phyloP scores from a whole-genome alignment of 2,329 filamentous ascomycete genomes.

The Metarhizium sp. region DNA sequence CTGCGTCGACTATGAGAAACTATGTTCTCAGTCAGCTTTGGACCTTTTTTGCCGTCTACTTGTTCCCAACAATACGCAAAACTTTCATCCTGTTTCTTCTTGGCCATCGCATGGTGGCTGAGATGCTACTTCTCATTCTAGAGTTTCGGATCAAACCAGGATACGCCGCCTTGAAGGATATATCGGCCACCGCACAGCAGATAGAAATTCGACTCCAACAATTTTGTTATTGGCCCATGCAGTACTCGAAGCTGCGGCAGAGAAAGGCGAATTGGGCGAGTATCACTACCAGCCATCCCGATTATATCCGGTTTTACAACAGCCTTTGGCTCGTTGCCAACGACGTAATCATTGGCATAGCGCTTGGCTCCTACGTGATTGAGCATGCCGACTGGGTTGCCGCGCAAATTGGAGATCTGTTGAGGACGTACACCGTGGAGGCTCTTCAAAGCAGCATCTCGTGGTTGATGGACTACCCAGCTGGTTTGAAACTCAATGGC shows the following conservation, averaged over 20 bases:
- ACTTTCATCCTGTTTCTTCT: conserved; percentile 72
- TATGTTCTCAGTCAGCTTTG: conserved; percentile 60
- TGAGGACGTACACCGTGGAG: conserved; percentile 77
- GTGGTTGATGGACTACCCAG: conserved; percentile 95
- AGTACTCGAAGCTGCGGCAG: conserved; percentile 85
- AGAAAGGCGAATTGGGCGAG: conserved; percentile 91
- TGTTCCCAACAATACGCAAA: conserved; percentile 66
- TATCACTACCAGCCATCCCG: conserved; percentile 87
- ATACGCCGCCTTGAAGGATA: conserved; percentile 81
- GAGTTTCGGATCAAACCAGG: conserved; percentile 77
- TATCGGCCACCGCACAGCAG: conserved; percentile 94
- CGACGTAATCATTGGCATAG: conserved; percentile 97
- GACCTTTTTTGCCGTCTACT: conserved; percentile 61
- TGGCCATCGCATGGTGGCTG: conserved; percentile 69
- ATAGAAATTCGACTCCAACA: conserved; percentile 95
- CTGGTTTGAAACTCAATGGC: conserved; percentile 87
- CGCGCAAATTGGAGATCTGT: conserved; percentile 62
- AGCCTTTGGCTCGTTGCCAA: conserved; percentile 97
- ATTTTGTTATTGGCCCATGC: conserved; percentile 98
- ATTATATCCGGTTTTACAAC: conserved; percentile 99
- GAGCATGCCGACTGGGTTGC: conserved; percentile 86
- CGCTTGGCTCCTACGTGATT: conserved; percentile 91
- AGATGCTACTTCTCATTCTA: conserved; percentile 66
- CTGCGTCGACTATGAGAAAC: conserved; percentile 77
- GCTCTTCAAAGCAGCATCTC: conserved; percentile 81